Conservation (phyloP, 306 rosid species). For the Quercus rubra region DNA sequence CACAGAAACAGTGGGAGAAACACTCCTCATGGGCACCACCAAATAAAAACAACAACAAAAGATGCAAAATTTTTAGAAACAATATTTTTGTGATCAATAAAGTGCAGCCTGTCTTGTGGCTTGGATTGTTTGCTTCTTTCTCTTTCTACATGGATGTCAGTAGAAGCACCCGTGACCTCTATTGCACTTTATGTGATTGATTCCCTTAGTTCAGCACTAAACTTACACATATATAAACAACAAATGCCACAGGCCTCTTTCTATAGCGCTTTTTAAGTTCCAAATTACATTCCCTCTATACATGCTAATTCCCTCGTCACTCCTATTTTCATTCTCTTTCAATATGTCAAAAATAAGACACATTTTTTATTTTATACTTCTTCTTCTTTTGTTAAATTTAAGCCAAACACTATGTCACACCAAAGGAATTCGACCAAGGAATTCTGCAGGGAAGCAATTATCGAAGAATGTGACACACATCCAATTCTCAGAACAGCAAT, state of each 20-base stretch:
- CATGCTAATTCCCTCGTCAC: background rate
- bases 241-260: conserved; percentile 2
- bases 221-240: conserved; percentile 7
- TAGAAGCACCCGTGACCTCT: conserved; percentile 79
- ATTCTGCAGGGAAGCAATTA: conserved; percentile 25
- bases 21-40: conserved; percentile 77
- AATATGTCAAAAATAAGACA: conserved; percentile 45
- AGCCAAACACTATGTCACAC: conserved; percentile 48
- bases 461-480: conserved; percentile 38
- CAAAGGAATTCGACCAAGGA: conserved; percentile 44
- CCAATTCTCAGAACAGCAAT: conserved; percentile 65
- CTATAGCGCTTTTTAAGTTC: conserved; percentile 4
- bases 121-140: conserved; percentile 25
- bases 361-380: conserved; percentile 28
- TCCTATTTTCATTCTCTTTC: conserved; percentile 29
- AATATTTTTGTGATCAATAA: conserved; percentile 35
- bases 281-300: conserved; percentile 9
- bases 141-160: conserved; percentile 31
- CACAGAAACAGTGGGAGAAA: conserved; percentile 47
- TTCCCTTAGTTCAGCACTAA: conserved; percentile 37
- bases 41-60: conserved; percentile 45
- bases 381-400: conserved; percentile 40
- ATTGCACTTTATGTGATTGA: conserved; percentile 24
- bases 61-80: conserved; percentile 6
- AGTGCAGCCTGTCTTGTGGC: conserved; percentile 47